phyloP scores from a whole-genome alignment of 345 rosid species.

The Aegle marmelos region DNA sequence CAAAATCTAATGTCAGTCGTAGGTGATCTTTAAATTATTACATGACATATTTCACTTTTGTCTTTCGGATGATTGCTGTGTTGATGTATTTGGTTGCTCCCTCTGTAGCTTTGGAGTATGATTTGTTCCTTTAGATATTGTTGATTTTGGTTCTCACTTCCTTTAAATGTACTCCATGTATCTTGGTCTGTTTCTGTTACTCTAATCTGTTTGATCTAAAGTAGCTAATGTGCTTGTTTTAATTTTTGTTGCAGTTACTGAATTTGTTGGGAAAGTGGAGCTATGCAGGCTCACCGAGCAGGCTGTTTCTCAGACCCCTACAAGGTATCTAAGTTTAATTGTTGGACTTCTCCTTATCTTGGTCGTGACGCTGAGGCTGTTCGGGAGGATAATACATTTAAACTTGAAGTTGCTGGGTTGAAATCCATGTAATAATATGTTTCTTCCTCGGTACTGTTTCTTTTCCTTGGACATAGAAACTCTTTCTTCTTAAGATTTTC shows the following conservation, averaged over 20 bases:
- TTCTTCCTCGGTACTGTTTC: slow-evolving; percentile 2
- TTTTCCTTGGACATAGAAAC: not conserved
- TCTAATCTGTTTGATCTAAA: slow-evolving; percentile 5
- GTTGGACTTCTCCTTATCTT: slow-evolving; percentile 81
- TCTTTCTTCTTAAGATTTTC: not conserved
- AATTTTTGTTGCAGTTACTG: slow-evolving; percentile 66
- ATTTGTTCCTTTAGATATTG: not conserved
- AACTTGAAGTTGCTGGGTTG: slow-evolving; percentile 79
- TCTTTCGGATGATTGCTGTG: not conserved
- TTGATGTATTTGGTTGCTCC: not conserved
- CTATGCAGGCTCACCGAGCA: slow-evolving; percentile 89
- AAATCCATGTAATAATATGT: slow-evolving; percentile 69
- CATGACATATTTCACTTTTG: not conserved
- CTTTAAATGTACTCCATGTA: not conserved
- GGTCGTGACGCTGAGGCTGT: slow-evolving; percentile 80
- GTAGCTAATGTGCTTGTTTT: slow-evolving; percentile 11
- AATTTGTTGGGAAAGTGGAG: slow-evolving; percentile 93
- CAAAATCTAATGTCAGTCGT: not conserved
- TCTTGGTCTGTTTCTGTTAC: not conserved
- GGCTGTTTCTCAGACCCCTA: slow-evolving; percentile 94
- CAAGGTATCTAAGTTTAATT: slow-evolving; percentile 66
- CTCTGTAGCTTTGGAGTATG: not conserved
- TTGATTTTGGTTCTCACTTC: not conserved
- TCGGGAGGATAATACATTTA: slow-evolving; percentile 62
- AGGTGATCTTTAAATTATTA: not conserved